These are phyloP conservation scores for Lipomyces kockii DNA, from an alignment of 805 yeast species.

Conservation along the genomic window DNA sequence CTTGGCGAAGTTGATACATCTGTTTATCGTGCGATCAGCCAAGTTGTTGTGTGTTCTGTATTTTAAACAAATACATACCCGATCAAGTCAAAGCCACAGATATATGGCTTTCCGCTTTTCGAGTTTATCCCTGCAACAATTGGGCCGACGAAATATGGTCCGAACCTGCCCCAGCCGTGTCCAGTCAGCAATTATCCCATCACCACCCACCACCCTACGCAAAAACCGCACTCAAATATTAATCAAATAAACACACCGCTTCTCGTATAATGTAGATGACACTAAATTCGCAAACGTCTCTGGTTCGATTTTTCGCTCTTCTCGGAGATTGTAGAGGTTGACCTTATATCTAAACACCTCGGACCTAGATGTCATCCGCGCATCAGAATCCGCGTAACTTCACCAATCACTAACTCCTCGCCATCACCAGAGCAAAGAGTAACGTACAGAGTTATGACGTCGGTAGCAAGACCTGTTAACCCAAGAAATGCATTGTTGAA, in stretches of 20 bases:
- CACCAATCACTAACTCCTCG: not conserved
- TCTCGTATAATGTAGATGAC: constrained; percentile 85
- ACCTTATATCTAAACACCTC: constrained; percentile 84
- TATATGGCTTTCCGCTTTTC: constrained; percentile 79
- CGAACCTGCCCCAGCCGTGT: constrained; percentile 48
- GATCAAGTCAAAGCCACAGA: constrained; percentile 93
- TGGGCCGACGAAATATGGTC: constrained; percentile 97
- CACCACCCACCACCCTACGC: not conserved
- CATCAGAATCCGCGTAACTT: not conserved
- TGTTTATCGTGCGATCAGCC: not conserved
- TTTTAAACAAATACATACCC: constrained; percentile 51
- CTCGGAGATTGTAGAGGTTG: constrained; percentile 85
- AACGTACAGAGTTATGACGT: constrained; percentile 73
- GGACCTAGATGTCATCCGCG: constrained; percentile 42
- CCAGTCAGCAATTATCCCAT: constrained; percentile 6
- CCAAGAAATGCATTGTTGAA: constrained; percentile 80
- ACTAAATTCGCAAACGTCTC: constrained; percentile 90
- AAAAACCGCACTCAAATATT: too few relatives aligned
- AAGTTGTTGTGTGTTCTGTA: not conserved
- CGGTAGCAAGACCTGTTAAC: constrained; percentile 93
- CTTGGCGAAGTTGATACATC: constrained; percentile 87
- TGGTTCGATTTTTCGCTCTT: constrained; percentile 92
- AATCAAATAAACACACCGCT: constrained; percentile 56
- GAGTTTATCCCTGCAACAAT: constrained; percentile 93
- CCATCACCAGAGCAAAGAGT: not conserved